A percentile compares a stretch with the other conserved stretches of the same genome.
These are phyloP conservation scores for Setaria viridis DNA, from an alignment of 202 grass and related monocot genomes.

Conservation along the genomic window DNA sequence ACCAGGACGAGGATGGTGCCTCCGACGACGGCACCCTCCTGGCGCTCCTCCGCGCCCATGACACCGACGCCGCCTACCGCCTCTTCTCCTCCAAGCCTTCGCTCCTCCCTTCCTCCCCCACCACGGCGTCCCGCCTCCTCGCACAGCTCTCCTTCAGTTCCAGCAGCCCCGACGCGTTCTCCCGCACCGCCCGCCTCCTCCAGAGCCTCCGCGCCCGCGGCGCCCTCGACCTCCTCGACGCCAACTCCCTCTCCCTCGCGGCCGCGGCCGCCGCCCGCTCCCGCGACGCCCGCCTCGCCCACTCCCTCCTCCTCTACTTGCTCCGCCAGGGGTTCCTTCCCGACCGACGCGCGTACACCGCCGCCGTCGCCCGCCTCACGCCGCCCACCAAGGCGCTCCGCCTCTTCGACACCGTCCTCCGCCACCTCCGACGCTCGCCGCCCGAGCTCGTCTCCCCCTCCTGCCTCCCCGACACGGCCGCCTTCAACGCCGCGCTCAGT, in stretches of 20 bases:
- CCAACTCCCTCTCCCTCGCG: constrained; percentile 80
- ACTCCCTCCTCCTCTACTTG: constrained; percentile 60
- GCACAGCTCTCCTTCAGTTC: constrained; percentile 70
- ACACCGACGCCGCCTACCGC: constrained; percentile 78
- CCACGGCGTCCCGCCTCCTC: constrained; percentile 79
- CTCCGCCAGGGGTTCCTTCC: constrained; percentile 67
- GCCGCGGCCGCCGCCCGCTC: constrained; percentile 61
- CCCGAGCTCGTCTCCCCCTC: background rate
- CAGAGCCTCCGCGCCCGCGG: constrained; percentile 55
- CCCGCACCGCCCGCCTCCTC: constrained; percentile 69
- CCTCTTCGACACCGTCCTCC: constrained; percentile 72
- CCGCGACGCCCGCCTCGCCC: constrained; percentile 47
- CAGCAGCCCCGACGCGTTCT: constrained; percentile 37
- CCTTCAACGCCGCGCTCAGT: constrained; percentile 82
- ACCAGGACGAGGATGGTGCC: background rate
- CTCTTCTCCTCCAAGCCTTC: constrained; percentile 48
- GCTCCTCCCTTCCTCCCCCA: constrained; percentile 49
- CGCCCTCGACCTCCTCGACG: constrained; percentile 67
- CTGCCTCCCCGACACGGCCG: constrained; percentile 69
- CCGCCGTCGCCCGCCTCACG: constrained; percentile 64
- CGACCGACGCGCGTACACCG: constrained; percentile 85
- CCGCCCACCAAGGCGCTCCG: constrained; percentile 51
- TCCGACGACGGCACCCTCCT: constrained; percentile 52
- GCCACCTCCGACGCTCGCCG: constrained; percentile 52
- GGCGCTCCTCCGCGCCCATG: constrained; percentile 61